Base-by-base conservation (phyloP, 2,329 filamentous ascomycete genomes). In the Tolypocladium capitatum region DNA sequence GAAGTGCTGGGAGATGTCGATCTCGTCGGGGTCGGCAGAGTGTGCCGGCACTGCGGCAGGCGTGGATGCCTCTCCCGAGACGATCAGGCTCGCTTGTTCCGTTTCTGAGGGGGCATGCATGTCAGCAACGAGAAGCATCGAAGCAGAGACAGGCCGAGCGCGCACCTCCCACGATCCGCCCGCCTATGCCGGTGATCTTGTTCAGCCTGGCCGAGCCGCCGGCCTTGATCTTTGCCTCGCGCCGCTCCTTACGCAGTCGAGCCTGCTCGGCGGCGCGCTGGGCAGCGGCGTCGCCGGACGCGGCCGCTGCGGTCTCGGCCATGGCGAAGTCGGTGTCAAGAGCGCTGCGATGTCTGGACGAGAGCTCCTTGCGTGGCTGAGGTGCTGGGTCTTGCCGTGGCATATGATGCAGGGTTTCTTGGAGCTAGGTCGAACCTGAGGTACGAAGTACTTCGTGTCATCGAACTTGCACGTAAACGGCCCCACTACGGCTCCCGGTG, bases 1-100 rank as follows among this genome's bases (percentile, higher is more conserved):
- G 64, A 75, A 82, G 66, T 86, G 83, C 53, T 83, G 67, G n/a
- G 83, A 86, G 55, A 91, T 88, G 62, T 90, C 85, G 53, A 87
- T 75, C 63, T 89, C 86, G 5, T 81, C 84, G 6, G 85, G 85
- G 57, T 86, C 83, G 48, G 73, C 78, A 56, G 75, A 7, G 28
- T 63, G 60, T 21, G 63, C 53, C 28, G 59, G 43, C 20, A 28
- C 30, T 33, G 21, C 24, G 16, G 4, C 16, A 9, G 24, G 38
- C 24, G 38, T 5, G 38, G 30, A 42, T 2, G 38, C 38, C 38
- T 42, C 38, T 18, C 38, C 38, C 38, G 38, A 42, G 38, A 42
- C 38, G 16, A 42, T 7, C 3, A 24, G 38, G 9, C 24, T 42
- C 38, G 50, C 45, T 35, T 50, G 43, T 18, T 52, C 46, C 34